Conservation (phyloP, 106 monocot genomes). For the Hemerocallis citrina region DNA sequence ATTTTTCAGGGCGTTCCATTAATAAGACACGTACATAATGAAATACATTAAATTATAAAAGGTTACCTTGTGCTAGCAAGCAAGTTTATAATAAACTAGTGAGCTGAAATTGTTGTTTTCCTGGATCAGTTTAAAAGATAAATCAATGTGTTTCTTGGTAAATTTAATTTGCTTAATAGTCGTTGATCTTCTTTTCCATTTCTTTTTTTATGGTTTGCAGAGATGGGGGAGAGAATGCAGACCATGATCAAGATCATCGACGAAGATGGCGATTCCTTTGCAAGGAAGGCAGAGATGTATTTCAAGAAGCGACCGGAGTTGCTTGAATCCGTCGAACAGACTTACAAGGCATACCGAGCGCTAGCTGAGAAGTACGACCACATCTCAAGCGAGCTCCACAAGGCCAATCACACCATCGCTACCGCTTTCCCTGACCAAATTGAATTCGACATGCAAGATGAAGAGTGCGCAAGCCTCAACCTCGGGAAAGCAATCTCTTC, state of each 20-base stretch:
- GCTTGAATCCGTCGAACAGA: slow-evolving; percentile 29
- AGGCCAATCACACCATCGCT: slow-evolving; percentile 46
- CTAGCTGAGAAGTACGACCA: slow-evolving; percentile 40
- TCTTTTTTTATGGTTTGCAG: slow-evolving; percentile 14
- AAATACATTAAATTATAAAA: no score
- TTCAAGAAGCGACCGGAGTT: slow-evolving; percentile 39
- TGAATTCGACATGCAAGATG: slow-evolving; percentile 30
- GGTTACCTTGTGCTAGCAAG: no score
- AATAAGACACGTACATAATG: no score
- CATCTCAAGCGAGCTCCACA: slow-evolving; percentile 40
- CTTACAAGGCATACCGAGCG: slow-evolving; percentile 33
- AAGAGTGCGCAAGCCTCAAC: slow-evolving; percentile 26
- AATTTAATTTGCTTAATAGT: no score
- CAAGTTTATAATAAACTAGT: no score
- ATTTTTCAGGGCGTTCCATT: no score
- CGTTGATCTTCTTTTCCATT: no score
- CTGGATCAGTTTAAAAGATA: no score
- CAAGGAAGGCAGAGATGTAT: slow-evolving; percentile 39
- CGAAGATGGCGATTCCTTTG: slow-evolving; percentile 39
- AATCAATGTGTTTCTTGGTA: no score
- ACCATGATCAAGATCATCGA: slow-evolving; percentile 36
- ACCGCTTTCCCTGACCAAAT: slow-evolving; percentile 46
- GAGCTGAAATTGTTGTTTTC: no score
- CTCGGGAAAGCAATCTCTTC: slow-evolving; percentile 23
- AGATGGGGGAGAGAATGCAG: slow-evolving; percentile 34